phyloP scores from a whole-genome alignment of 2,329 filamentous ascomycete species.

The Alternaria sp. region DNA sequence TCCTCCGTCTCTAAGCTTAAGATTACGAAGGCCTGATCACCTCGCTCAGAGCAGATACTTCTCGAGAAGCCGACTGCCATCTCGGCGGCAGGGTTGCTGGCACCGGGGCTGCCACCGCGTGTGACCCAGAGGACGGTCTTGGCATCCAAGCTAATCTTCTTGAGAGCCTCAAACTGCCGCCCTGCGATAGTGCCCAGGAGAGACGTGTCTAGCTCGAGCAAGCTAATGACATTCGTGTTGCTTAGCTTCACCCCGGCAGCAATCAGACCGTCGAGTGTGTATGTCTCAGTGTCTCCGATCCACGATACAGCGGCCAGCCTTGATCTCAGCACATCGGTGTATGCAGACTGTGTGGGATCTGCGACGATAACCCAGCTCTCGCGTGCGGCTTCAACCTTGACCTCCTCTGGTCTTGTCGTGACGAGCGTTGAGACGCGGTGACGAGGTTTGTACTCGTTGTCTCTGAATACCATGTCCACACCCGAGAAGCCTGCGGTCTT shows the following conservation, averaged over 20 bases:
- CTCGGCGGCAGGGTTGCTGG: slow-evolving; percentile 13
- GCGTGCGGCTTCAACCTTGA: slow-evolving; percentile 12
- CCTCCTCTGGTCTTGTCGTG: slow-evolving; percentile 12
- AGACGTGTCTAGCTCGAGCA: slow-evolving; percentile 18
- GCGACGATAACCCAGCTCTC: slow-evolving; percentile 11
- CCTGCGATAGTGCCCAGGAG: slow-evolving; percentile 16
- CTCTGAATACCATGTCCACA: slow-evolving; percentile 15
- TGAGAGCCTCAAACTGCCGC: slow-evolving; percentile 15
- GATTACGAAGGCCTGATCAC: slow-evolving; percentile 13
- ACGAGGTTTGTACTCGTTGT: slow-evolving; percentile 12
- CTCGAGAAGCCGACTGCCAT: slow-evolving; percentile 22
- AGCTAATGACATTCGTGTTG: slow-evolving; percentile 10
- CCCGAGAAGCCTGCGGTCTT: slow-evolving; percentile 15
- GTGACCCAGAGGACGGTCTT: slow-evolving; percentile 20
- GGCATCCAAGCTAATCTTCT: slow-evolving; percentile 9
- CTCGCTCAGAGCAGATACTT: slow-evolving; percentile 19
- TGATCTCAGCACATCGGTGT: slow-evolving; percentile 8
- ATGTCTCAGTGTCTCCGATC: slow-evolving; percentile 9
- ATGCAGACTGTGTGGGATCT: neutral
- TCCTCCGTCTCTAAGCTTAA: slow-evolving; percentile 17
- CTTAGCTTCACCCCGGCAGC: slow-evolving; percentile 11
- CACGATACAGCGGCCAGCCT: slow-evolving; percentile 9
- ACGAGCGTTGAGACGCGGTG: slow-evolving; percentile 9
- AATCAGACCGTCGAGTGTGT: slow-evolving; percentile 10
- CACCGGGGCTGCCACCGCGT: slow-evolving; percentile 10